Percentiles rank a stretch among this genome's conserved stretches.
phyloP scores from a whole-genome alignment of 495 filamentous ascomycete genomes.

The Aspergillus panamensis region DNA sequence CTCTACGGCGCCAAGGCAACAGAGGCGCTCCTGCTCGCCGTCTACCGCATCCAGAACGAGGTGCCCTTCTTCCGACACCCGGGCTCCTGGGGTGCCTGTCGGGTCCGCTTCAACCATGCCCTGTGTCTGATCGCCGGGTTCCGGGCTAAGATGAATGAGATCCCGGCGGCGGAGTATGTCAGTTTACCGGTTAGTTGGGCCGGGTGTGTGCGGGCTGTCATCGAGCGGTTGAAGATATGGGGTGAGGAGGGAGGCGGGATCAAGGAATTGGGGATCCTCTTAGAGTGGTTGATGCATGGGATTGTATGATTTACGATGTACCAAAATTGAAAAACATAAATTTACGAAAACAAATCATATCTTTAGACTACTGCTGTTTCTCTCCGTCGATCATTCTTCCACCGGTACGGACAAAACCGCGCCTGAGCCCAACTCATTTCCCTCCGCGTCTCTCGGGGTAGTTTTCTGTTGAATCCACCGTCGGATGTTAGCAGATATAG shows the following conservation, averaged over 20 bases:
- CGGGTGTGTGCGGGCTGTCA: constrained; percentile 26
- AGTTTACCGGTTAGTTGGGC: constrained; percentile 25
- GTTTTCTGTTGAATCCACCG: too few relatives aligned
- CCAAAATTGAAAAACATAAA: not conserved
- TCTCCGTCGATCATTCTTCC: too few relatives aligned
- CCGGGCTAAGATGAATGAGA: constrained; percentile 23
- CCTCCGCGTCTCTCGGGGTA: too few relatives aligned
- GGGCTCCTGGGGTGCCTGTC: constrained; percentile 32
- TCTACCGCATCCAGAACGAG: constrained; percentile 30
- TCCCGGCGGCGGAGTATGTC: constrained; percentile 24
- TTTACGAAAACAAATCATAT: too few relatives aligned
- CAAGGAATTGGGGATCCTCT: constrained; percentile 25
- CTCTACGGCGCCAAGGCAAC: constrained; percentile 28
- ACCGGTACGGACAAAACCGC: too few relatives aligned
- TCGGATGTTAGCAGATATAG: too few relatives aligned
- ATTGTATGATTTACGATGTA: constrained; percentile 4
- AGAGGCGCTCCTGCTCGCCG: constrained; percentile 25
- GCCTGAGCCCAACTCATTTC: too few relatives aligned
- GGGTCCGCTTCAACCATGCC: constrained; percentile 32
- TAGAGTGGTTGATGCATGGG: constrained; percentile 30
- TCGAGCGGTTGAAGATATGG: constrained; percentile 29
- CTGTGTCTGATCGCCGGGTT: constrained; percentile 30
- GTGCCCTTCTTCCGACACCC: constrained; percentile 33
- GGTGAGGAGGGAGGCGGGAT: constrained; percentile 30
- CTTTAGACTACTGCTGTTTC: too few relatives aligned